Percentiles rank a stretch among this genome's conserved stretches.
Conservation (phyloP, 1,284 basidiomycete genomes). For the Leccinum huronense region DNA sequence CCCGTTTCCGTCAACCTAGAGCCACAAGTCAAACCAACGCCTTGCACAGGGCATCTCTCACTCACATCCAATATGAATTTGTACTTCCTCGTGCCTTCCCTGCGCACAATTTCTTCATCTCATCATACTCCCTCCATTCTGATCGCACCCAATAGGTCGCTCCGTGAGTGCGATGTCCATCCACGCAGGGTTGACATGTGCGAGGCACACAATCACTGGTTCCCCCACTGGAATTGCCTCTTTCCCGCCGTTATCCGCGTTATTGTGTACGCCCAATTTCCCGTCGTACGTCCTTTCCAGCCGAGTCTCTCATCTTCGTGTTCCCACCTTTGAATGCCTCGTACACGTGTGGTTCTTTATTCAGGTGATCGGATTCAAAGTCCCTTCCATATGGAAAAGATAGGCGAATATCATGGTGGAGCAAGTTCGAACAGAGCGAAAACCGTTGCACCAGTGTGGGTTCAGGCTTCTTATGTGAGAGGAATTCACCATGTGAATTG, state of each 20-base stretch:
- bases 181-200: slow-evolving; percentile 47
- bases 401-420: slow-evolving; percentile 63
- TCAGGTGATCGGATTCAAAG: slow-evolving; percentile 28
- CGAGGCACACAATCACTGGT: slow-evolving; percentile 37
- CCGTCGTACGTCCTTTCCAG: slow-evolving; percentile 69
- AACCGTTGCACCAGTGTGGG: slow-evolving; percentile 53
- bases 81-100: slow-evolving; percentile 48
- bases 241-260: neutral
- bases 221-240: slow-evolving; percentile 42
- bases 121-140: slow-evolving; percentile 38
- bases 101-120: slow-evolving; percentile 47
- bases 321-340: slow-evolving; percentile 47
- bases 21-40: neutral
- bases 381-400: slow-evolving; percentile 48
- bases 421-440: slow-evolving; percentile 51
- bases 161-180: slow-evolving; percentile 60
- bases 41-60: slow-evolving; percentile 5
- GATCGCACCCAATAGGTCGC: slow-evolving; percentile 45
- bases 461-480: slow-evolving; percentile 48
- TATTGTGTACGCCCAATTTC: slow-evolving; percentile 46
- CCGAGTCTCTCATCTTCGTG: slow-evolving; percentile 51
- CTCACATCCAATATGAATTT: slow-evolving; percentile 67
- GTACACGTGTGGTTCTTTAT: slow-evolving; percentile 3
- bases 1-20: slow-evolving; percentile 63
- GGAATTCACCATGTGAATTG: slow-evolving; percentile 55